Percentiles rank a stretch among this genome's conserved stretches.
Conservation (phyloP, 2,329 filamentous ascomycete species). For the Furcasterigmium furcatum region DNA sequence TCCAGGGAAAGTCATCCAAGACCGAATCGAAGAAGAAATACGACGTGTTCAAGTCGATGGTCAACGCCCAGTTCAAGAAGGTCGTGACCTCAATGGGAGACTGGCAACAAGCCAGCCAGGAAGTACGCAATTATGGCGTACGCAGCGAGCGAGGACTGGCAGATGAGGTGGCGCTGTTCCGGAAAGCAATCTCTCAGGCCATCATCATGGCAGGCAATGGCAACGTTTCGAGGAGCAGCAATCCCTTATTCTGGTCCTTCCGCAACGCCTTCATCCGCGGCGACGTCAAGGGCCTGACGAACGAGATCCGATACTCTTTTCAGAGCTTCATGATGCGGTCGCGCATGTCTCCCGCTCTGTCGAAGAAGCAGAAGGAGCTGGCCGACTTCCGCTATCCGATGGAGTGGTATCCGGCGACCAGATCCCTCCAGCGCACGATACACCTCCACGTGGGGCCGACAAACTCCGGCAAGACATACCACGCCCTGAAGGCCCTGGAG, state of each 20-base stretch:
- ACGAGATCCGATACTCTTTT: constrained; percentile 66
- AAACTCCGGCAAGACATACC: constrained; percentile 97
- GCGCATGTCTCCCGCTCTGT: constrained; percentile 52
- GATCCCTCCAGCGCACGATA: constrained; percentile 75
- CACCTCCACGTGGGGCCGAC: constrained; percentile 95
- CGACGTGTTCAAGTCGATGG: constrained; percentile 11
- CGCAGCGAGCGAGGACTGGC: constrained; percentile 35
- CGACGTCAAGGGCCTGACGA: constrained; percentile 46
- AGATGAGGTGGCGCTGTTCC: constrained; percentile 42
- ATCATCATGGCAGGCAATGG: constrained; percentile 39
- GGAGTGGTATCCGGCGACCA: constrained; percentile 88
- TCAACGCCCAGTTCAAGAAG: constrained; percentile 9
- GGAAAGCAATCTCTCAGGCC: constrained; percentile 37
- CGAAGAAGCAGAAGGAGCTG: constrained; percentile 59
- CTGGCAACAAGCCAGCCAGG: constrained; percentile 9
- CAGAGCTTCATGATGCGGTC: constrained; percentile 59
- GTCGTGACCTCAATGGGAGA: constrained; percentile 9
- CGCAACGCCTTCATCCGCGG: constrained; percentile 55
- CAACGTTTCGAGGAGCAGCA: constrained; percentile 34
- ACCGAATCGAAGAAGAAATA: constrained; percentile 5
- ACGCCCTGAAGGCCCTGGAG: constrained; percentile 83
- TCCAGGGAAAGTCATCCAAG: neutral
- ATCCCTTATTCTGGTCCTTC: constrained; percentile 56
- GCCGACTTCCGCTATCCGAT: constrained; percentile 85
- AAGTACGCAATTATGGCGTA: constrained; percentile 15